phyloP scores from a whole-genome alignment of 176 grass and related monocot species.

The Rhynchospora breviuscula region DNA sequence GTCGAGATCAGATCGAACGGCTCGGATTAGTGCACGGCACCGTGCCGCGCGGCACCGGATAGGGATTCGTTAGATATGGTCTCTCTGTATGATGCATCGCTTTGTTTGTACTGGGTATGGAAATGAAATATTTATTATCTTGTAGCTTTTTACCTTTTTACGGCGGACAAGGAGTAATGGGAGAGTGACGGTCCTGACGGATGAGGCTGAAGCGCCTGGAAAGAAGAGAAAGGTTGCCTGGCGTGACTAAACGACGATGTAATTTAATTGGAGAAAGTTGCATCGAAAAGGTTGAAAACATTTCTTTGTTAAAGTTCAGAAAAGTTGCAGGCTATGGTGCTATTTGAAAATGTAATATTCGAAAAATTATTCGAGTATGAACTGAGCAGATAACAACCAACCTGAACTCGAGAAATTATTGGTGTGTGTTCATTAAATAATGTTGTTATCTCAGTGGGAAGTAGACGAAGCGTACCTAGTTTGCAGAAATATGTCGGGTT shows the following conservation, averaged over 20 bases:
- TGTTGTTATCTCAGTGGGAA: neutral
- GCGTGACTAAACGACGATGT: conserved; percentile 30
- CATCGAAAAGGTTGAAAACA: neutral
- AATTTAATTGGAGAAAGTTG: conserved; percentile 10
- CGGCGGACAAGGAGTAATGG: conserved; percentile 4
- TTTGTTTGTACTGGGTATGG: neutral
- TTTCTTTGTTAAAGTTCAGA: neutral
- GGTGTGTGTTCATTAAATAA: neutral
- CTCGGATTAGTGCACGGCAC: too few relatives aligned
- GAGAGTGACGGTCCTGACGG: conserved; percentile 1
- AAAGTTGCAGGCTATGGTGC: neutral
- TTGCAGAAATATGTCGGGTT: conserved; percentile 5
- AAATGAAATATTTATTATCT: neutral
- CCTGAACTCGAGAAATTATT: neutral
- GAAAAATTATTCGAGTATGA: neutral
- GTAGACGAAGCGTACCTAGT: neutral
- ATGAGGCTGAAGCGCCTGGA: conserved; percentile 21
- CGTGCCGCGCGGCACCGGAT: too few relatives aligned
- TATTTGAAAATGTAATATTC: neutral
- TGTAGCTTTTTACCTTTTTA: conserved; percentile 7
- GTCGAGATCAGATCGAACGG: too few relatives aligned
- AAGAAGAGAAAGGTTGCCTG: conserved; percentile 37
- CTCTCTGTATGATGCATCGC: neutral
- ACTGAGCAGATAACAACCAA: too few relatives aligned
- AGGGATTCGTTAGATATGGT: too few relatives aligned